Percentiles rank a stretch among this genome's conserved stretches.
These are phyloP conservation scores for Micromonas commoda DNA, from an alignment of 139 green algal genomes.

Conservation along the genomic window DNA sequence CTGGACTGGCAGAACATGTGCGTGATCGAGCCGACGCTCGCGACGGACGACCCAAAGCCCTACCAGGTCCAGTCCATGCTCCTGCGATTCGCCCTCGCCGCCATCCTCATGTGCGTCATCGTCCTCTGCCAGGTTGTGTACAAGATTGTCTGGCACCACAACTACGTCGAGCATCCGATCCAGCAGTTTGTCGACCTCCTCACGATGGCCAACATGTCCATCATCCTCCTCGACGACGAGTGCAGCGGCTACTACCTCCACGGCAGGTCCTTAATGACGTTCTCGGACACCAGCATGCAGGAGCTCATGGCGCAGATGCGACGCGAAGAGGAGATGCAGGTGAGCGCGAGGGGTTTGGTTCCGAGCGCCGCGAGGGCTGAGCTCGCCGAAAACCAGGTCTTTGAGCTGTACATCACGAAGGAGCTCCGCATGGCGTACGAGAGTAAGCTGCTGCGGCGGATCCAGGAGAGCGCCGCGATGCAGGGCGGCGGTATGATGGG, in stretches of 20 bases:
- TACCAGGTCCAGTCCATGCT: slow-evolving; percentile 6
- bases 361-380: not conserved
- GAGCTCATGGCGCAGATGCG: not conserved
- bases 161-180: slow-evolving; percentile 24
- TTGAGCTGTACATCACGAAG: slow-evolving; percentile 11
- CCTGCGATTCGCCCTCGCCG: slow-evolving; percentile 28
- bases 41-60: not conserved
- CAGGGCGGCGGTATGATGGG: not conserved
- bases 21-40: slow-evolving; percentile 26
- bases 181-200: slow-evolving; percentile 36
- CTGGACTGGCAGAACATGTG: slow-evolving; percentile 13
- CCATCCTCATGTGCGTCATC: slow-evolving; percentile 12
- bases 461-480: not conserved
- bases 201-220: slow-evolving; percentile 32
- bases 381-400: not conserved
- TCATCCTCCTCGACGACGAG: slow-evolving; percentile 30
- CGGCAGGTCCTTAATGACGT: slow-evolving; percentile 28
- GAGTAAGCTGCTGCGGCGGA: not conserved
- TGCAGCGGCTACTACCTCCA: slow-evolving; percentile 37
- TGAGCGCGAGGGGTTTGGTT: not conserved
- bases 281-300: slow-evolving; percentile 25
- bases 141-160: slow-evolving; percentile 28
- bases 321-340: slow-evolving; percentile 9
- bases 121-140: slow-evolving; percentile 15
- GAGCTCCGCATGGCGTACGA: not conserved